These are phyloP conservation scores for Aspergillus fumigatus DNA, from an alignment of 2,329 filamentous ascomycete genomes.

Conservation along the genomic window DNA sequence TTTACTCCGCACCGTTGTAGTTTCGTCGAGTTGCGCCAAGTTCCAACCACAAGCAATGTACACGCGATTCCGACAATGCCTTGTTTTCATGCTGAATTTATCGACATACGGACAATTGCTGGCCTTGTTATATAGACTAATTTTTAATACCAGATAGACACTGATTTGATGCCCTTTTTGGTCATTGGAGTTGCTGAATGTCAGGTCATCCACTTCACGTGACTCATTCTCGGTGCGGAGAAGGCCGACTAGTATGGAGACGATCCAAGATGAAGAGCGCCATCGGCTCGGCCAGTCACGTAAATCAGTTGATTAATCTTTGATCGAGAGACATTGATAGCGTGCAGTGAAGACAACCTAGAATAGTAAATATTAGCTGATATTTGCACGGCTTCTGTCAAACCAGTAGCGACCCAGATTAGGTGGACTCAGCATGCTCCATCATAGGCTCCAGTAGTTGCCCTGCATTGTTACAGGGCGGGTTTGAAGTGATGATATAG, in stretches of 20 bases:
- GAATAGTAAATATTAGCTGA: not conserved
- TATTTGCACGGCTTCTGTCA: not conserved
- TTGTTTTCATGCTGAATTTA: not conserved
- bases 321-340: not conserved
- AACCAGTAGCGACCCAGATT: not conserved
- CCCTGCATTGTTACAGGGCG: not conserved
- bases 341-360: not conserved
- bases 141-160: not conserved
- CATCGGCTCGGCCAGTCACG: not conserved
- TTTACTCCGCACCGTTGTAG: not conserved
- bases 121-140: not conserved
- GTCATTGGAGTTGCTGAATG: not conserved
- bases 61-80: not conserved
- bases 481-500: not conserved
- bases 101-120: not conserved
- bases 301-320: not conserved
- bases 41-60: not conserved
- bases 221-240: not conserved
- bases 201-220: not conserved
- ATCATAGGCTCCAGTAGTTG: not conserved
- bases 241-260: not conserved
- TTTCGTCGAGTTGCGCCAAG: not conserved
- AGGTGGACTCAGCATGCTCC: not conserved
- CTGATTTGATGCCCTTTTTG: not conserved
- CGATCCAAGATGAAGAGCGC: not conserved